Base-by-base conservation (phyloP, 768 basidiomycete genomes). In the Pilatotrama ljubarskyi region DNA sequence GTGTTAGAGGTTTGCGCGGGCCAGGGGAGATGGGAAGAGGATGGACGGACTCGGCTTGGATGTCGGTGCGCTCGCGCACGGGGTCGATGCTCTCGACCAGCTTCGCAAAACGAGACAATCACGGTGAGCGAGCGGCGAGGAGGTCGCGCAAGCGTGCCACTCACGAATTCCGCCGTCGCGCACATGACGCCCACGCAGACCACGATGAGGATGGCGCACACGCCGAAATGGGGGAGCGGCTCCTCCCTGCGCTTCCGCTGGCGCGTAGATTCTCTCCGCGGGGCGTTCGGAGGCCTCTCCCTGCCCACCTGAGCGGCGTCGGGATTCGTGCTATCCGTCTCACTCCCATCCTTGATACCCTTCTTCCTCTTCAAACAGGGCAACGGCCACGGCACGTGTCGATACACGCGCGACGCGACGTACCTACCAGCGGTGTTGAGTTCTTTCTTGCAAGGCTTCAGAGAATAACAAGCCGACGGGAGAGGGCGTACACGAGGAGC, bases 101-200 rank as follows among this genome's bases (percentile, higher is more conserved):
- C 86, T 88, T 59, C 11, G 26, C 5, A 29, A n/a, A 7, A 2
- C 2, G 5, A n/a, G 3, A 15, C 49, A 25, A 14, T 22, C 15
- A 20, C 29, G 44, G 14, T 24, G 5, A 41, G 14, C 14, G 9
- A 14, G 14, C 18, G 4, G 4, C 15, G 5, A 24, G 18, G 26
- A 4, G 29, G 10, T 4, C 29, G 10, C 29, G 11, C 10, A 51
- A 10, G 20, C 18, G 4, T 1, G 13, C 32, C 1, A 72, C 78
- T 72, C 64, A 89, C 85, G 77, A 82, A 90, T 79, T 89, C 87
- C 29, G 85, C 87, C 6, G 89, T 90, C 20, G 79, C 76, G 36
- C 83, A 86, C 84, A 88, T 84, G 25, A 90, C 67, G 10, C 69
- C 83, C 40, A 89, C 79, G 35, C 80, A 80, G 25, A 83, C 48